Evolutionary conservation across 345 rosid genomes (phyloP).

Genomic region (Gossypium turneri): DNA sequence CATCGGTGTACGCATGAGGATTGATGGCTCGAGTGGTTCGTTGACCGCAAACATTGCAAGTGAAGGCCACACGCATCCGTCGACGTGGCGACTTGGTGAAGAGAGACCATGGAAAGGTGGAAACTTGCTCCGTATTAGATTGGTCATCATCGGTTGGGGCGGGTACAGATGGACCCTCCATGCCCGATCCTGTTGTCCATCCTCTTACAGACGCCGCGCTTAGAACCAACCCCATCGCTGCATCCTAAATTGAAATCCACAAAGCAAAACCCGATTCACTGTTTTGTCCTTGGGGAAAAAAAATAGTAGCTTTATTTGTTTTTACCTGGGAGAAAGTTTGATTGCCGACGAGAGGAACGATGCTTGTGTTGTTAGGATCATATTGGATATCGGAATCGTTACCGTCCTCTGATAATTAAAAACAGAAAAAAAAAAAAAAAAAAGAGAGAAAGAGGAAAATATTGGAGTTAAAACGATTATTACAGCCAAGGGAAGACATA

Average conservation of each 20-base stretch:
- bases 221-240: constrained; percentile 82
- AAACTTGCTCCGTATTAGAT: constrained; percentile 44
- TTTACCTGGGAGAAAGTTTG: constrained; percentile 55
- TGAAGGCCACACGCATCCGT: constrained; percentile 91
- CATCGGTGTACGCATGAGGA: constrained; percentile 87
- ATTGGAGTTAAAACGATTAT: not conserved
- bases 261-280: not conserved
- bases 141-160: constrained; percentile 45
- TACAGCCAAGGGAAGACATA: no score
- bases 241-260: constrained; percentile 42
- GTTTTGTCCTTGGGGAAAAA: not conserved
- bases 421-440: not conserved
- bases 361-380: constrained; percentile 47
- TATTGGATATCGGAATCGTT: constrained; percentile 52
- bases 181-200: constrained; percentile 91
- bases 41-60: constrained; percentile 84
- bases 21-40: constrained; percentile 93
- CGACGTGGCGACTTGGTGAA: constrained; percentile 90
- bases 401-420: constrained; percentile 36
- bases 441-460: not conserved
- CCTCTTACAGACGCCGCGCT: constrained; percentile 81
- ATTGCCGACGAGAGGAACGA: constrained; percentile 57
- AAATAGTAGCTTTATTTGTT: not conserved
- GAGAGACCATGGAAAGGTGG: constrained; percentile 88
- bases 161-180: constrained; percentile 86